These are phyloP conservation scores for Amesomyces nigricolor DNA, from an alignment of 2,329 filamentous ascomycete species.

Conservation along the genomic window DNA sequence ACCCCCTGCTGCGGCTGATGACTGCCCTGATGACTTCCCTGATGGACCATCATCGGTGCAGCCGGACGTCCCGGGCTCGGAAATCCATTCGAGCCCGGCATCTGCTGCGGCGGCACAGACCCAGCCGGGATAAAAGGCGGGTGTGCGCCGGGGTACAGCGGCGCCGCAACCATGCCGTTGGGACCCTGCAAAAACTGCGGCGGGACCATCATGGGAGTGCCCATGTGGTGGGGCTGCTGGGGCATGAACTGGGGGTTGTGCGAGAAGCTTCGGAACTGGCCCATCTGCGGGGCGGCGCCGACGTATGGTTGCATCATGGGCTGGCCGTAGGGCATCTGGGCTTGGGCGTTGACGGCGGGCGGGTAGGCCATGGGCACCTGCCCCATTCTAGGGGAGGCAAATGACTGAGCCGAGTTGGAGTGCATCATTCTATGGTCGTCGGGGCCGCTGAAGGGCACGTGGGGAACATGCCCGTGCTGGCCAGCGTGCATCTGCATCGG, in stretches of 20 bases:
- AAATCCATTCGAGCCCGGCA: constrained; percentile 68
- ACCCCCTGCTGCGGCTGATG: constrained; percentile 73
- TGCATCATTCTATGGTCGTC: constrained; percentile 89
- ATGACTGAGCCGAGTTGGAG: constrained; percentile 75
- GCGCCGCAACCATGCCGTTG: constrained; percentile 62
- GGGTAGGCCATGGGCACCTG: constrained; percentile 66
- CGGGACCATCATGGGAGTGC: constrained; percentile 77
- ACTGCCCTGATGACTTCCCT: constrained; percentile 86
- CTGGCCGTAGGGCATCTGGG: constrained; percentile 66
- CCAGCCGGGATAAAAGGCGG: constrained; percentile 58
- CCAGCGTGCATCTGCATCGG: constrained; percentile 72
- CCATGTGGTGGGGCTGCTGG: constrained; percentile 66
- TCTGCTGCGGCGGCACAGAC: constrained; percentile 49
- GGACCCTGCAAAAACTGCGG: constrained; percentile 67
- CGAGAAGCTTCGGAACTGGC: constrained; percentile 64
- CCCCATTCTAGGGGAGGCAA: constrained; percentile 74
- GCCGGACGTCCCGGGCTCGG: constrained; percentile 77
- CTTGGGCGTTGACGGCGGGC: constrained; percentile 61
- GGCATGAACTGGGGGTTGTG: constrained; percentile 68
- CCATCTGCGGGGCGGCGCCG: constrained; percentile 65
- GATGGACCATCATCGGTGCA: constrained; percentile 89
- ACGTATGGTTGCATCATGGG: constrained; percentile 67
- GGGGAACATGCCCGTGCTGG: constrained; percentile 62
- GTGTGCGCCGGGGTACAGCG: constrained; percentile 69
- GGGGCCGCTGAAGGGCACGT: constrained; percentile 62